Evolutionary conservation across 805 yeast species (phyloP).

Genomic region (Saccharomyces paradoxus): DNA sequence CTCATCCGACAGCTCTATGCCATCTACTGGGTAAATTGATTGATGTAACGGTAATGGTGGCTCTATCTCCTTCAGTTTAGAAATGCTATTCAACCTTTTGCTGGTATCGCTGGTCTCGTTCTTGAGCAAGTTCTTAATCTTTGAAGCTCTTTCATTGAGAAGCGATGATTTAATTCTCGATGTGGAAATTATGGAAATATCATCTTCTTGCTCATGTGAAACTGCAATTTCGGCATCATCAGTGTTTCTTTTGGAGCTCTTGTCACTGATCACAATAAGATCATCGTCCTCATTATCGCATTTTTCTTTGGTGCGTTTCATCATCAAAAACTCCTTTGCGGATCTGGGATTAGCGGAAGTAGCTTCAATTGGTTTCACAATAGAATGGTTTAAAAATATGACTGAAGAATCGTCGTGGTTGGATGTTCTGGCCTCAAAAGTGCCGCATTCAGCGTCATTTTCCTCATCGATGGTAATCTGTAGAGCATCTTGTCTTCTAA

Average conservation of each 20-base stretch:
- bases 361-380: neutral
- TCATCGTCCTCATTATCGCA: neutral
- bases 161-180: neutral
- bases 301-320: neutral
- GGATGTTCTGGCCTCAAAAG: neutral
- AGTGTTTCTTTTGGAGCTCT: neutral
- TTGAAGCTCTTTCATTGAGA: neutral
- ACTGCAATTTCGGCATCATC: neutral
- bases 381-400: neutral
- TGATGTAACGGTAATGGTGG: conserved; percentile 18
- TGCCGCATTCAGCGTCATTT: neutral
- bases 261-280: neutral
- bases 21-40: conserved; percentile 9
- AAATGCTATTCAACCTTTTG: conserved; percentile 10
- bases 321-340: neutral
- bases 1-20: neutral
- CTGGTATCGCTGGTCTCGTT: conserved; percentile 1
- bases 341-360: neutral
- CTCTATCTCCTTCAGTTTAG: conserved; percentile 11
- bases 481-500: neutral
- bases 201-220: neutral
- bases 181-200: neutral
- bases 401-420: neutral
- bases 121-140: neutral
- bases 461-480: neutral